A percentile compares a stretch with the other conserved stretches of the same genome.
phyloP scores from a whole-genome alignment of 2,329 filamentous ascomycete species.

The Beauveria caledonica region DNA sequence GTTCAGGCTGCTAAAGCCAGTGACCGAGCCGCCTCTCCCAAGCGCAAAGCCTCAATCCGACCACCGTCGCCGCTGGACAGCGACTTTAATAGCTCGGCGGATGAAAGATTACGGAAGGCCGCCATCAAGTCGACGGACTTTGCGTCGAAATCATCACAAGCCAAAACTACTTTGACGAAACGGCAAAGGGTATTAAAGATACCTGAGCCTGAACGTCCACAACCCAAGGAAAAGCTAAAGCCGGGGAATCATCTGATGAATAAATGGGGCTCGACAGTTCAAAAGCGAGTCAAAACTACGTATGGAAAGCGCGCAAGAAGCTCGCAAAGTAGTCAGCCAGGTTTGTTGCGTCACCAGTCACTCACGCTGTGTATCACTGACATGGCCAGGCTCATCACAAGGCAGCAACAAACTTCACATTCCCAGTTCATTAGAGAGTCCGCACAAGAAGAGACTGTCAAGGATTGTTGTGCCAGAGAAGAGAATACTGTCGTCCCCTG shows the following conservation, averaged over 20 bases:
- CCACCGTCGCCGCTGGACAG: neutral
- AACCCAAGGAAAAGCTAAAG: constrained; percentile 8
- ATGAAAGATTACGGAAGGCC: constrained; percentile 19
- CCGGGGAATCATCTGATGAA: constrained; percentile 18
- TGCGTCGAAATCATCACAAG: neutral
- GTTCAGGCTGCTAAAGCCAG: neutral
- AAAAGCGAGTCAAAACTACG: constrained; percentile 15
- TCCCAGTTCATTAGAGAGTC: constrained; percentile 5
- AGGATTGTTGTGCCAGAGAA: neutral
- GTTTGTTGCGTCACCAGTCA: neutral
- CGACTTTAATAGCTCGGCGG: constrained; percentile 19
- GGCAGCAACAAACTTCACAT: neutral
- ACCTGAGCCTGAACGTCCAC: neutral
- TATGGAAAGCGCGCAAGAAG: constrained; percentile 18
- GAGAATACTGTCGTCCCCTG: constrained; percentile 2
- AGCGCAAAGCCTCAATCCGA: neutral
- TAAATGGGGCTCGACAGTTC: constrained; percentile 19
- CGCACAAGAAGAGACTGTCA: neutral
- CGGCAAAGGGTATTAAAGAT: neutral
- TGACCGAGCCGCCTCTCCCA: neutral
- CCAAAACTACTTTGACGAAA: neutral
- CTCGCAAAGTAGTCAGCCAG: constrained; percentile 17
- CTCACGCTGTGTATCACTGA: neutral
- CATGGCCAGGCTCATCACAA: constrained; percentile 5
- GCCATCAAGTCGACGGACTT: constrained; percentile 30